Conservation (phyloP, 78 protist species). For the Dictyostelium discoideum region dicty_2.7 NC_007091.3:3843001-3843500, state of each 20-base stretch:
- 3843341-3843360: too few species aligned
- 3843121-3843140: conserved; percentile 81
- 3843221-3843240: conserved; percentile 30
- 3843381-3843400: too few species aligned
- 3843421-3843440: too few species aligned
- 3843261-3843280: not conserved
- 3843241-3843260: not conserved
- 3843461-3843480: too few species aligned
- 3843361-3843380: too few species aligned
- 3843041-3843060: conserved; percentile 12
- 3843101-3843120: conserved; percentile 83
- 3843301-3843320: not conserved
- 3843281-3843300: too few species aligned
- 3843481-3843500: too few species aligned
- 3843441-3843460: too few species aligned
- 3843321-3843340: too few species aligned
- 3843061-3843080: conserved; percentile 78
- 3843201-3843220: conserved; percentile 34
- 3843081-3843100: conserved; percentile 73
- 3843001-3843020: conserved; percentile 67
- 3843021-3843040: conserved; percentile 16
- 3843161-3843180: conserved; percentile 53
- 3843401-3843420: too few species aligned
- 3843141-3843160: conserved; percentile 51
- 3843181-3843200: conserved; percentile 63